Base-by-base conservation (phyloP, 2,329 filamentous ascomycete species). In the Aspergillus jensenii region DNA sequence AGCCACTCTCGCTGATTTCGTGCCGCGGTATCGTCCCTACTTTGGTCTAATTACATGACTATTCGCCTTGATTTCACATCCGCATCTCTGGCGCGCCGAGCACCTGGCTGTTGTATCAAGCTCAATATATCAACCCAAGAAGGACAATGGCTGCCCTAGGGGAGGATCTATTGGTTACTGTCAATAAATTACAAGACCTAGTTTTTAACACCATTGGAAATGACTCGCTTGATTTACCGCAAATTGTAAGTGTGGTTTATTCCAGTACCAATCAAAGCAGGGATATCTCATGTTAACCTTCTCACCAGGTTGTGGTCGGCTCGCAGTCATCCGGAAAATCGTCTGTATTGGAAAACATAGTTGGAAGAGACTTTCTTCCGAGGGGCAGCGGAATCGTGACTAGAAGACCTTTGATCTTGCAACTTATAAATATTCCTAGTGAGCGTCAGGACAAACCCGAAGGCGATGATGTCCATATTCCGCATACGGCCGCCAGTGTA, bases 131-230 rank as follows among this genome's bases (percentile, higher is more conserved):
- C 9, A 53, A 8, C 17, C 41, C 44, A 37, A 53, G 27, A 53
- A 74, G 27, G 54, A 74, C 63, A n/a, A 99, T 98, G 95, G 90
- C 95, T 74, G 87, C 93, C 71, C 87, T 99, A 70, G 93, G 95
- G 73, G 95, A 99, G 78, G 93, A 99, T 79, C 82, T 99, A 78
- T 86, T 99, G 75, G 87, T 86, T 68, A 96, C 92, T 65, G 95
- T 99, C 80, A 99, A 99, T 83, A 96, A 96, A 83, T 84, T 99
- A 71, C 95, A 99, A 79, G 95, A 98, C 78, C 81, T 99, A 72
- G 95, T 99, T 72, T 99, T 99, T 83, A 99, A 99, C 81, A 99
- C 95, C 67, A 99, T 99, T 77, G 95, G 95, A 78, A 98, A 93
- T 81, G 95, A 99, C 78, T 98, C 93, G 53, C 85, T 99, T 61